These are phyloP conservation scores for Hydnomerulius pinastri DNA, from an alignment of 768 basidiomycete genomes.

Conservation along the genomic window DNA sequence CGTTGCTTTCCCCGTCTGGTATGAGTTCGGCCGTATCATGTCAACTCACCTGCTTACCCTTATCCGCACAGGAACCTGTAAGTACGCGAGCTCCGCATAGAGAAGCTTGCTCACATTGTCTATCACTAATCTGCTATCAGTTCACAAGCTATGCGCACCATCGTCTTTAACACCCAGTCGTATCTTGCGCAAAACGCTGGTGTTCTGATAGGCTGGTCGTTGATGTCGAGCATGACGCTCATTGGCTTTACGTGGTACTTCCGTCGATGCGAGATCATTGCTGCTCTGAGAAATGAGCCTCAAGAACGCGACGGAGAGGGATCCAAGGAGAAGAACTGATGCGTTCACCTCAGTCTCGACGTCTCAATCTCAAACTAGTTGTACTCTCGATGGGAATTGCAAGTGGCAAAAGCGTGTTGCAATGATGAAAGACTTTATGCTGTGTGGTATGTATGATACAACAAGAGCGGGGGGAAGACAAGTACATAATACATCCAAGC, in stretches of 20 bases:
- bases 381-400: too few species aligned
- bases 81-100: too few species aligned
- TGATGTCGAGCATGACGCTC: conserved; percentile 22
- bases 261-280: background rate
- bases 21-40: conserved; percentile 14
- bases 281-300: background rate
- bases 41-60: too few species aligned
- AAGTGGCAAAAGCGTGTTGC: too few species aligned
- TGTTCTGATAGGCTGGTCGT: conserved; percentile 36
- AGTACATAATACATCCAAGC: background rate
- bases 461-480: too few species aligned
- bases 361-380: too few species aligned
- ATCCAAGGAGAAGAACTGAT: background rate
- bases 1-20: conserved; percentile 35
- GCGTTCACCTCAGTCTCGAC: too few species aligned
- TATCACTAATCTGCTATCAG: too few species aligned
- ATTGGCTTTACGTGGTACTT: conserved; percentile 23
- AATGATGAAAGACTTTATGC: too few species aligned
- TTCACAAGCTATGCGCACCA: conserved; percentile 33
- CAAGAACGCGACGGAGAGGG: too few species aligned
- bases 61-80: conserved; percentile 16
- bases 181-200: conserved; percentile 33
- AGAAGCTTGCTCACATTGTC: background rate
- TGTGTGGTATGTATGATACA: background rate
- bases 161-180: conserved; percentile 37